Percentiles rank a stretch among this genome's conserved stretches.
phyloP scores from a whole-genome alignment of 345 rosid species.

The Bruguiera sexangula region DNA sequence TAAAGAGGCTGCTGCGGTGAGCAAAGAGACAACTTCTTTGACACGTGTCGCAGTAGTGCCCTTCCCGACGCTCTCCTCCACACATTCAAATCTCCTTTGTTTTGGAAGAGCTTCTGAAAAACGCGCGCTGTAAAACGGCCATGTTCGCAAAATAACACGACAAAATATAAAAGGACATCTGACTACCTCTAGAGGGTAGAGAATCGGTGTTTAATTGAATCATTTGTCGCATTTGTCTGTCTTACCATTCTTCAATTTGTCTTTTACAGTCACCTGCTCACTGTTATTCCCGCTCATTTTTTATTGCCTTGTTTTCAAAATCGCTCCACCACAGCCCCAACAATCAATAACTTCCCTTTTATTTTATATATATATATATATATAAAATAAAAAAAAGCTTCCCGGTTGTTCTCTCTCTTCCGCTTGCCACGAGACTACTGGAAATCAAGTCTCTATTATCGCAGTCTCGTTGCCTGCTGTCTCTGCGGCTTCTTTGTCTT shows the following conservation, averaged over 20 bases:
- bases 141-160: no score
- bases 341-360: background rate
- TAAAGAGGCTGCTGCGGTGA: no score
- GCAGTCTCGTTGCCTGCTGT: conserved; percentile 11
- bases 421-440: background rate
- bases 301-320: conserved; percentile 14
- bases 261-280: background rate
- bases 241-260: conserved; percentile 1
- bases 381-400: background rate
- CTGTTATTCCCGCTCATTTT: conserved; percentile 60
- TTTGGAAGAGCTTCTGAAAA: no score
- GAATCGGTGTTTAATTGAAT: background rate
- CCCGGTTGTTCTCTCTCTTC: conserved; percentile 17
- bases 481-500: conserved; percentile 57
- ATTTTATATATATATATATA: background rate
- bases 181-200: no score
- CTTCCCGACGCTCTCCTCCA: background rate
- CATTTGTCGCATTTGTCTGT: background rate
- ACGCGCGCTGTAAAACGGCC: no score
- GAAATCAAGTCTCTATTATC: background rate
- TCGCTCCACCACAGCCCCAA: conserved; percentile 32
- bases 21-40: background rate
- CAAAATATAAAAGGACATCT: no score
- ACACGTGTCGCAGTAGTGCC: background rate
- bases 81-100: no score